phyloP scores from a whole-genome alignment of 805 yeast genomes.

The Pichia sporocuriosa region DNA sequence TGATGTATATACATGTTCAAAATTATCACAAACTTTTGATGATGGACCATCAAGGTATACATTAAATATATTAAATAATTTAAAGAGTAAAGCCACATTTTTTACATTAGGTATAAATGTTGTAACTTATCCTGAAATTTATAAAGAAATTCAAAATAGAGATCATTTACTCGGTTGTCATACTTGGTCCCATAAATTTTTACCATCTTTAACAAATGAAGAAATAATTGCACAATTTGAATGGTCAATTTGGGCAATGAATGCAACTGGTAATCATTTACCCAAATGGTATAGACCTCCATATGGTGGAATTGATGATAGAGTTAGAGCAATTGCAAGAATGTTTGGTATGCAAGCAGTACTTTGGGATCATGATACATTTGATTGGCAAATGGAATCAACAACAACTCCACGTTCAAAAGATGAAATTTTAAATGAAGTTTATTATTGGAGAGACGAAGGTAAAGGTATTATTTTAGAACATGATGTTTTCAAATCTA shows the following conservation, averaged over 20 bases:
- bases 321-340: constrained; percentile 71
- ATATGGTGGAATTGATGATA: constrained; percentile 87
- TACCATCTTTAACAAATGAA: constrained; percentile 74
- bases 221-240: constrained; percentile 81
- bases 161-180: constrained; percentile 87
- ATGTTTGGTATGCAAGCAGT: constrained; percentile 85
- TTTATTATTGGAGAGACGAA: constrained; percentile 42
- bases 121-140: constrained; percentile 68
- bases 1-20: constrained; percentile 70
- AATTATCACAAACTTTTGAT: constrained; percentile 82
- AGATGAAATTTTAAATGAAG: constrained; percentile 47
- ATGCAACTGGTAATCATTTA: constrained; percentile 79
- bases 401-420: constrained; percentile 40
- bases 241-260: constrained; percentile 98
- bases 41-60: constrained; percentile 89
- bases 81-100: constrained; percentile 60
- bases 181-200: constrained; percentile 86
- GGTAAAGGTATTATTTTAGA: constrained; percentile 68
- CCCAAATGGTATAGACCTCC: constrained; percentile 98
- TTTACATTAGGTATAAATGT: constrained; percentile 82
- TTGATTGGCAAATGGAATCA: constrained; percentile 76
- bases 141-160: constrained; percentile 41
- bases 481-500: constrained; percentile 66
- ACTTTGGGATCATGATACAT: constrained; percentile 86
- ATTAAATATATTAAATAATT: constrained; percentile 44